A percentile compares a stretch with the other conserved stretches of the same genome.
These are phyloP conservation scores for Scleroderma bovista DNA, from an alignment of 768 basidiomycete species.

Conservation along the genomic window DNA sequence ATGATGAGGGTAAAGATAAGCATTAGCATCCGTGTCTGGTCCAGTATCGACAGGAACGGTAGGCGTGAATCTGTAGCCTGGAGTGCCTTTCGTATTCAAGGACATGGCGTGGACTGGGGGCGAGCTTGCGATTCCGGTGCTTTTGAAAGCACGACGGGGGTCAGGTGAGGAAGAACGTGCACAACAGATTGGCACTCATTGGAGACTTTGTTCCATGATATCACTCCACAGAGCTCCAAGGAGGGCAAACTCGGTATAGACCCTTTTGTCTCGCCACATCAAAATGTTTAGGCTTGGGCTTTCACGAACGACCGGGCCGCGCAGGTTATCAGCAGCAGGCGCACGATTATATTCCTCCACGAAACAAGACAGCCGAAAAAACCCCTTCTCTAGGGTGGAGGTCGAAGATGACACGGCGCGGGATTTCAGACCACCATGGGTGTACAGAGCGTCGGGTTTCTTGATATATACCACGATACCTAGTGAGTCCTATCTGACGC, in stretches of 20 bases:
- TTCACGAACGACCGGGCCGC: not conserved
- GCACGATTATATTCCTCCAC: not conserved
- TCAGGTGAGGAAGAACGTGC: not conserved
- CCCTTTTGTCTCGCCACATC: not conserved
- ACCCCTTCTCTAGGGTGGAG: not conserved
- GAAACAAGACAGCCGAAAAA: not conserved
- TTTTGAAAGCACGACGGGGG: not conserved
- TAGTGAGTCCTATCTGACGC: constrained; percentile 30
- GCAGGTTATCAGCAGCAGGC: not conserved
- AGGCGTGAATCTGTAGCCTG: constrained; percentile 31
- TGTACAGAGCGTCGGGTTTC: constrained; percentile 47
- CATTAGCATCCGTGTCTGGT: constrained; percentile 7
- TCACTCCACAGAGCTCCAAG: too few species aligned
- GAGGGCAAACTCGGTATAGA: too few species aligned
- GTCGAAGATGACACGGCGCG: constrained; percentile 13
- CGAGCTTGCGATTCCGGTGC: not conserved
- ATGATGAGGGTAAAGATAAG: constrained; percentile 37
- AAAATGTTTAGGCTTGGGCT: not conserved
- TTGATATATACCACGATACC: constrained; percentile 53
- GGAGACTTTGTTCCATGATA: too few species aligned
- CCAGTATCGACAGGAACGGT: constrained; percentile 3
- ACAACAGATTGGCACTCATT: too few species aligned
- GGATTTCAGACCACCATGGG: constrained; percentile 60
- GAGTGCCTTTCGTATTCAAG: constrained; percentile 14
- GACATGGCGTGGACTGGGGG: constrained; percentile 11